phyloP scores from a whole-genome alignment of 148 eudicot genomes.

The Vaccinium macrocarpon region DNA sequence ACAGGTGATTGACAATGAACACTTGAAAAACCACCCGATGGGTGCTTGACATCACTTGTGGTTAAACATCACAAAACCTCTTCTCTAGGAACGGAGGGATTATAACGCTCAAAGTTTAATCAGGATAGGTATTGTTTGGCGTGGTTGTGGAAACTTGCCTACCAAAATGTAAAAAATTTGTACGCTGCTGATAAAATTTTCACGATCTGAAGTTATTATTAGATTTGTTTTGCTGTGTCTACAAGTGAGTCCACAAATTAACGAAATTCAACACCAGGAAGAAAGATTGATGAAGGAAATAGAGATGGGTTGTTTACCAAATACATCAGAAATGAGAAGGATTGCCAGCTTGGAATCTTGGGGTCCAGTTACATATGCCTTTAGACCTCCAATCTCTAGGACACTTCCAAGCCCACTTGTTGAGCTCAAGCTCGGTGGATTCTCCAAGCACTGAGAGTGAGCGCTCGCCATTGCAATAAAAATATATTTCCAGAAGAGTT shows the following conservation, averaged over 20 bases:
- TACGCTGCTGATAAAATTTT: neutral
- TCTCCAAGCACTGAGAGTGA: constrained; percentile 23
- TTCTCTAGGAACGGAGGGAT: too few species aligned
- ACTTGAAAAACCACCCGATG: too few species aligned
- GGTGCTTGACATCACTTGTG: too few species aligned
- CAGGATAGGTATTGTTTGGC: too few species aligned
- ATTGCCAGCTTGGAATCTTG: constrained; percentile 35
- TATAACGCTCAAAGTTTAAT: too few species aligned
- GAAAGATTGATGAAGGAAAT: constrained; percentile 1
- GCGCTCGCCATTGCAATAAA: constrained; percentile 26
- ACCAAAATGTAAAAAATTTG: too few species aligned
- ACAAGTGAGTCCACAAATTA: neutral
- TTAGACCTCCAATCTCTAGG: constrained; percentile 26
- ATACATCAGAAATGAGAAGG: constrained; percentile 36
- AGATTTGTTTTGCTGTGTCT: too few species aligned
- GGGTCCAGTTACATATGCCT: constrained; percentile 34
- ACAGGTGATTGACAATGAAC: too few species aligned
- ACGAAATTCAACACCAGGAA: neutral
- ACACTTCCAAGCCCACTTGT: constrained; percentile 28
- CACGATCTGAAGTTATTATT: too few species aligned
- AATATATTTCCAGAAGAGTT: too few species aligned
- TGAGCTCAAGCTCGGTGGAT: constrained; percentile 32
- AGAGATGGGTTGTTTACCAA: constrained; percentile 26
- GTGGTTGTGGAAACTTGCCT: neutral
- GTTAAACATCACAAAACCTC: too few species aligned